phyloP scores from a whole-genome alignment of 2,329 filamentous ascomycete species.

The Hypoxylon sp. region DNA sequence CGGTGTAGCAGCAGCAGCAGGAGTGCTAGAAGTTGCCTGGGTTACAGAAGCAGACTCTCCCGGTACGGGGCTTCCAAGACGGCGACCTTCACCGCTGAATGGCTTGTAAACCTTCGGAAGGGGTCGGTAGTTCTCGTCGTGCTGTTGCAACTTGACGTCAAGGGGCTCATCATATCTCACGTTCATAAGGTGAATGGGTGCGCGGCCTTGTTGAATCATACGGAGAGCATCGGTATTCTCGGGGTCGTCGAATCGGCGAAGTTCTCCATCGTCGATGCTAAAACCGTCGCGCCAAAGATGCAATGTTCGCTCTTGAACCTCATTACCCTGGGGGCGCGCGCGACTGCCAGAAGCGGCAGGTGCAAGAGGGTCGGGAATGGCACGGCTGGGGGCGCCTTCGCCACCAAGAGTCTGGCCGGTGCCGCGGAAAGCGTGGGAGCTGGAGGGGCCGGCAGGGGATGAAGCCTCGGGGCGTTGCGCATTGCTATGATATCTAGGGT shows the following conservation, averaged over 20 bases:
- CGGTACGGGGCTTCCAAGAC: slow-evolving; percentile 83
- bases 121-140: slow-evolving; percentile 79
- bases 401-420: slow-evolving; percentile 83
- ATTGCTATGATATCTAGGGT: slow-evolving; percentile 64
- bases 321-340: slow-evolving; percentile 55
- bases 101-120: slow-evolving; percentile 83
- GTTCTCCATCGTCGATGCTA: slow-evolving; percentile 84
- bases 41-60: slow-evolving; percentile 62
- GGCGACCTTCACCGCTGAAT: slow-evolving; percentile 79
- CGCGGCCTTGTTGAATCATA: slow-evolving; percentile 83
- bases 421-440: slow-evolving; percentile 73
- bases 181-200: slow-evolving; percentile 83
- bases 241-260: slow-evolving; percentile 84
- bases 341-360: slow-evolving; percentile 49
- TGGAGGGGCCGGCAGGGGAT: slow-evolving; percentile 66
- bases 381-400: slow-evolving; percentile 79
- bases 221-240: slow-evolving; percentile 78
- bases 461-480: slow-evolving; percentile 68
- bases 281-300: slow-evolving; percentile 90
- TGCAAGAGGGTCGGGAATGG: slow-evolving; percentile 73
- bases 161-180: slow-evolving; percentile 81
- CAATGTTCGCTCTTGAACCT: slow-evolving; percentile 76
- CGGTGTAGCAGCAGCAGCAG: slow-evolving; percentile 53
- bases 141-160: slow-evolving; percentile 83
- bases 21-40: slow-evolving; percentile 53